A percentile compares a stretch with the other conserved stretches of the same genome.
Evolutionary conservation across 1,284 basidiomycete genomes (phyloP).

Genomic region (Leccinum huronense): DNA sequence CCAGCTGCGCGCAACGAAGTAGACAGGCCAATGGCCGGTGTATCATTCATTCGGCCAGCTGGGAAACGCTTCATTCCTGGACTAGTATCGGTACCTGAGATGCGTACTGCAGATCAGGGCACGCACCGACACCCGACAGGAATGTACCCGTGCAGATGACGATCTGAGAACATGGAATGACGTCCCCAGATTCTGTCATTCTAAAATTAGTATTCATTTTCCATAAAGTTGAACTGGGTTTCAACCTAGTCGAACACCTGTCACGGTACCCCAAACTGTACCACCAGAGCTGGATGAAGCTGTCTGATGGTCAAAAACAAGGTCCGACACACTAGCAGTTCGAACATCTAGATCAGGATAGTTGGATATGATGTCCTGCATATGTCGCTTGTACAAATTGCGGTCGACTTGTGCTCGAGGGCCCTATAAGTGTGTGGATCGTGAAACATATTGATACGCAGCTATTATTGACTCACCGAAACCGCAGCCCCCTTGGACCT

Average conservation of each 20-base stretch:
- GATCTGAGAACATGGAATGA: constrained; percentile 74
- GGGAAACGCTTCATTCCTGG: constrained; percentile 75
- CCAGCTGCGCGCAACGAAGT: constrained; percentile 71
- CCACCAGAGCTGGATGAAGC: constrained; percentile 27
- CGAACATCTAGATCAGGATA: constrained; percentile 71
- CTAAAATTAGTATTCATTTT: constrained; percentile 5
- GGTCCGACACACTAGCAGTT: constrained; percentile 77
- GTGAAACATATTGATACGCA: background rate
- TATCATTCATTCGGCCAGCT: constrained; percentile 79
- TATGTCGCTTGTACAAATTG: constrained; percentile 75
- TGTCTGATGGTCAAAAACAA: constrained; percentile 59
- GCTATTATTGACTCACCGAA: constrained; percentile 54
- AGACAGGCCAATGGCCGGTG: constrained; percentile 73
- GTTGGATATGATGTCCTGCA: constrained; percentile 67
- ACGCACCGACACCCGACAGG: constrained; percentile 76
- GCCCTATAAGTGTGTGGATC: constrained; percentile 48
- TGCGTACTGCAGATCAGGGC: background rate
- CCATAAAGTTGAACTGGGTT: constrained; percentile 12
- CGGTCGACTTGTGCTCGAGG: constrained; percentile 87
- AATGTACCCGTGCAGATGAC: constrained; percentile 92
- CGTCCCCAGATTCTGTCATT: constrained; percentile 67
- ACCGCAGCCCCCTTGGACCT: constrained; percentile 85
- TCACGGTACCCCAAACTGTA: constrained; percentile 49
- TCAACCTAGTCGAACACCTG: constrained; percentile 71
- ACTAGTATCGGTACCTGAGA: background rate